Base-by-base conservation (phyloP, 2,329 filamentous ascomycete genomes). In the Clonostachys rosea region DNA sequence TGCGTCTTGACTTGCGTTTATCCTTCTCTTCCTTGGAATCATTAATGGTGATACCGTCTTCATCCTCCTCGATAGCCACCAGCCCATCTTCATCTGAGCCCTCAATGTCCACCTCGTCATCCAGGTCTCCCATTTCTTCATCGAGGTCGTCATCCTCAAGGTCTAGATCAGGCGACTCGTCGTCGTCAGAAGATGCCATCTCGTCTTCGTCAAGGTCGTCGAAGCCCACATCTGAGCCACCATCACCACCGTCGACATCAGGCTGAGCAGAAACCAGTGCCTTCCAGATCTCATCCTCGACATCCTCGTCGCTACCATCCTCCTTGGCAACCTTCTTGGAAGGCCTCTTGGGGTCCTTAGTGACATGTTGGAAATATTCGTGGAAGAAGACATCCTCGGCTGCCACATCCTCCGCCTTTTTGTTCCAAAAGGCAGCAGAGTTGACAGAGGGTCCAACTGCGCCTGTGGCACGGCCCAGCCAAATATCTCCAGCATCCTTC, bases 361-460 rank as follows among this genome's bases (percentile, higher is more conserved):
- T 79, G 48, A 64, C 63, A 51, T 85, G 81, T 50, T 82, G 85
- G 69, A 99, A 99, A 79, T 99, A 99, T 55, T 90, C 85, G 67
- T 99, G 94, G 81, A 99, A 99, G 81, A 99, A 99, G 37, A 91
- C 88, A 62, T 99, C 94, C 54, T 99, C 91, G 1, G 84, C 89
- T 4, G 87, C 84, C 41, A 99, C 86, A 46, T 97, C 85, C 53
- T 90, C 85, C n/a, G 80, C 76, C 70, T 90, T 91, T 79, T 89
- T 90, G 59, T 85, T 86, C 89, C 91, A 96, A 75, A 99, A 99
- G 4, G 82, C 75, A 52, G 95, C 87, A 2, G 86, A 86, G 68
- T 99, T 99, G 65, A 99, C 77, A 6, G 70, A 63, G 9, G 63
- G 56, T 46, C 63, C 56, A 48, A 63, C 51, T 42, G 61, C 57